Conservation (phyloP, 306 rosid species). For the Ormosia emarginata region DNA sequence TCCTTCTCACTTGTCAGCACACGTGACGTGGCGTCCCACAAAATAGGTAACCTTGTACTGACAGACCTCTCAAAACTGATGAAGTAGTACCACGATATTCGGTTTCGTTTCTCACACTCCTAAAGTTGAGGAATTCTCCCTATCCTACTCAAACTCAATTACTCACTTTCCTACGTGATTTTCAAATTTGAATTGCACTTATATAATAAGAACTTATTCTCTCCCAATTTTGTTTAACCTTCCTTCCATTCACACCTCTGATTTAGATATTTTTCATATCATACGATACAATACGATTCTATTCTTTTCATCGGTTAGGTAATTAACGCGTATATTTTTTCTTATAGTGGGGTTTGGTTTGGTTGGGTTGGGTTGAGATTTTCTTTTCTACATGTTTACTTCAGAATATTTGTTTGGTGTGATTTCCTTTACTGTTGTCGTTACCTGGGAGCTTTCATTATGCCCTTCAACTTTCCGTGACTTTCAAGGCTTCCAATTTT, state of each 20-base stretch:
- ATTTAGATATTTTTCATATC: not conserved
- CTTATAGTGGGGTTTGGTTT: not conserved
- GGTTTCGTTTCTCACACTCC: not conserved
- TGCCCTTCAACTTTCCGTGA: constrained; percentile 44
- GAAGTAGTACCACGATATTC: not conserved
- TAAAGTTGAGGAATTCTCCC: not conserved
- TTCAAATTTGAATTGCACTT: not conserved
- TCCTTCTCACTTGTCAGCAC: not conserved
- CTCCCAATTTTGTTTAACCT: not conserved
- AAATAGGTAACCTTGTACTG: not conserved
- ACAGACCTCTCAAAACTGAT: not conserved
- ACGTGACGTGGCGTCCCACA: not conserved
- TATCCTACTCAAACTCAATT: not conserved
- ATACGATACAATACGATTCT: not conserved
- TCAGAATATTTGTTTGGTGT: constrained; percentile 28
- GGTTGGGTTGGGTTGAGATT: not conserved
- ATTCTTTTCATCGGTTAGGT: not conserved
- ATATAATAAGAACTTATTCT: not conserved
- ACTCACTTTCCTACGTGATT: not conserved
- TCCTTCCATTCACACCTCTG: too few species aligned
- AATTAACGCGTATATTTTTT: not conserved
- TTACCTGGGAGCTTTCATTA: constrained; percentile 39
- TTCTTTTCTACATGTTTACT: constrained; percentile 6
- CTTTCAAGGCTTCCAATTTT: constrained; percentile 34
- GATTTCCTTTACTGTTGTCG: constrained; percentile 29